These are phyloP conservation scores for Amanita exitialis DNA, from an alignment of 768 basidiomycete species.

Conservation along the genomic window DNA sequence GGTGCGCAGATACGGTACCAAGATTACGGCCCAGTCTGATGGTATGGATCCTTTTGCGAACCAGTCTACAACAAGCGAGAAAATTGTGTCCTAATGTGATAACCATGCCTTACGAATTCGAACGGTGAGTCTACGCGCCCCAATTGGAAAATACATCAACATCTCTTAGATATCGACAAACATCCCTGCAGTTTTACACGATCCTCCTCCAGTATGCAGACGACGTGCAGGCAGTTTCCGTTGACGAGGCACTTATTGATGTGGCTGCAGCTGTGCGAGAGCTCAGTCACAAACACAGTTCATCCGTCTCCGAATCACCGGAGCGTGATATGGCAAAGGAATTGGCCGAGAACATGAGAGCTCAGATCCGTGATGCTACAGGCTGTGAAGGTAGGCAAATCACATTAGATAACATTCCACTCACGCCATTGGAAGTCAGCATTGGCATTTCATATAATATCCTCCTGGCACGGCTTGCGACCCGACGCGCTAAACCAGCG, in stretches of 20 bases:
- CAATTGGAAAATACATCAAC: neutral
- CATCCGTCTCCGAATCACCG: constrained; percentile 13
- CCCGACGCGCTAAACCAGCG: constrained; percentile 85
- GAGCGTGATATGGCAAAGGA: constrained; percentile 57
- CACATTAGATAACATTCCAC: neutral
- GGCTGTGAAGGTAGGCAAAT: constrained; percentile 64
- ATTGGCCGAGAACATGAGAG: constrained; percentile 74
- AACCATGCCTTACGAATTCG: constrained; percentile 93
- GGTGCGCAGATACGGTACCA: constrained; percentile 32
- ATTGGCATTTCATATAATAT: constrained; percentile 91
- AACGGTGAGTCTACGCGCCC: constrained; percentile 34
- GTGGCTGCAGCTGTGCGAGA: constrained; percentile 55
- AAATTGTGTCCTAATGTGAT: constrained; percentile 62
- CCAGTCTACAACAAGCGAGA: constrained; percentile 70
- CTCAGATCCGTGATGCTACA: constrained; percentile 67
- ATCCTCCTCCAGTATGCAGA: constrained; percentile 86
- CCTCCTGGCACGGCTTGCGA: constrained; percentile 87
- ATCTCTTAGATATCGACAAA: constrained; percentile 60
- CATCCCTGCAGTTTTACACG: constrained; percentile 85
- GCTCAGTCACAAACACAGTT: constrained; percentile 15
- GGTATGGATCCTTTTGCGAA: neutral
- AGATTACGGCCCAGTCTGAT: neutral
- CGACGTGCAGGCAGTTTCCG: constrained; percentile 89
- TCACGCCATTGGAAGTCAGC: constrained; percentile 44
- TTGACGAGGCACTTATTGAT: constrained; percentile 93